Evolutionary conservation across 345 rosid genomes (phyloP), one percentile per base, ranked within the genome.

Genomic region (Iberis pinnata): DNA sequence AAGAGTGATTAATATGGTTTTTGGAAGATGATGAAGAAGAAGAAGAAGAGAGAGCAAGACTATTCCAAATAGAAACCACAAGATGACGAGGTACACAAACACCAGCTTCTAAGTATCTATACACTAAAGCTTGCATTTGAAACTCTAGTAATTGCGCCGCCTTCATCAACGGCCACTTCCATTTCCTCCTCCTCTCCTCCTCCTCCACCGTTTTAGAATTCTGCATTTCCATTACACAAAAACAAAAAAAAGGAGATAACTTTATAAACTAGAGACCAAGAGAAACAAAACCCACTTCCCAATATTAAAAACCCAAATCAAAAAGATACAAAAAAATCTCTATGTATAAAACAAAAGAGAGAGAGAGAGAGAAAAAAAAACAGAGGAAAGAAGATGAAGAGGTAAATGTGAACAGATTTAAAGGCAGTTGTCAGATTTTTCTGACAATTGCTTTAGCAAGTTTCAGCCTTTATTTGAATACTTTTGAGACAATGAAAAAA

Each of bases 131-230:
- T 63, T 79, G 88, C 37, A 58, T 65, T 36, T 70, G 72, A 69
- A 79, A 76, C 73, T 84, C 84, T 22, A 58, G 32, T 59, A 74
- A 56, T 68, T 84, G 86, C 8, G 70, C 70, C 36, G 45, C 49
- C 26, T 77, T 77, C 54, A 81, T 61, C 51, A 26, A 54, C 12
- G 67, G 67, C 58, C 35, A 41, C 38, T 39, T 47, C 40, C 5
- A 60, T 35, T 47, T 41, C 63, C 46, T 58, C 38, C 12, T 63
- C 45, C 9, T 37, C 59, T 46, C 61, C 47, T 29, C 36, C 45
- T 12, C 43, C 59, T 46, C 61, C 18, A 16, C 9, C 48, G 29
- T 43, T 65, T 50, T 52, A 44, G 56, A 25, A 22, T 43, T 50
- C 55, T 37, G 42, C 71, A 45, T 45, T 60, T 46, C 20, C 50